phyloP scores from a whole-genome alignment of 805 yeast species.

The Pichia nakasei region DNA sequence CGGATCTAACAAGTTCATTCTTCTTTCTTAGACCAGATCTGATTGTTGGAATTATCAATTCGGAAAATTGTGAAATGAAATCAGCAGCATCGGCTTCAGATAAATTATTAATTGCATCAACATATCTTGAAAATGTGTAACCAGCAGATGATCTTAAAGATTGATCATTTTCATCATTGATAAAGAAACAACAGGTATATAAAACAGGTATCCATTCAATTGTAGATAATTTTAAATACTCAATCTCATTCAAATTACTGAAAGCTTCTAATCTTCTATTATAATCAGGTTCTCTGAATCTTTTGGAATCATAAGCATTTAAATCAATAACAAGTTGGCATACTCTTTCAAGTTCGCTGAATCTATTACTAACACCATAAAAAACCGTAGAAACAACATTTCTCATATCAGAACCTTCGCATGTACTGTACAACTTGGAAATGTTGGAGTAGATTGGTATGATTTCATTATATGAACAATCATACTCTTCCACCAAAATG shows the following conservation, averaged over 20 bases:
- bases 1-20: conserved; percentile 57
- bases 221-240: conserved; percentile 35
- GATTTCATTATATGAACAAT: conserved; percentile 45
- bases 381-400: conserved; percentile 52
- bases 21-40: conserved; percentile 57
- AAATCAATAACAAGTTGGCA: conserved; percentile 50
- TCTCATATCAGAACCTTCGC: conserved; percentile 56
- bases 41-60: conserved; percentile 53
- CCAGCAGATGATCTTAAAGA: conserved; percentile 75
- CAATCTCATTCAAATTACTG: conserved; percentile 49
- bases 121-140: conserved; percentile 49
- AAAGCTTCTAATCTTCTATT: conserved; percentile 65
- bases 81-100: conserved; percentile 20
- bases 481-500: conserved; percentile 42
- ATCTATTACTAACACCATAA: conserved; percentile 45
- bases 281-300: conserved; percentile 72
- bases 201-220: conserved; percentile 76
- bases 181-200: conserved; percentile 56
- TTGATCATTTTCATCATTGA: conserved; percentile 71
- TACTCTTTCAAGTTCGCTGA: conserved; percentile 34
- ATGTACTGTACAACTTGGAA: conserved; percentile 43
- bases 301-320: conserved; percentile 55
- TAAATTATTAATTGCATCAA: conserved; percentile 43
- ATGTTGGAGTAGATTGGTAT: conserved; percentile 22
- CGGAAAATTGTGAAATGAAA: conserved; percentile 37